Evolutionary conservation across 2,329 filamentous ascomycete species (phyloP).

Genomic region (Ascochyta fabae): DNA sequence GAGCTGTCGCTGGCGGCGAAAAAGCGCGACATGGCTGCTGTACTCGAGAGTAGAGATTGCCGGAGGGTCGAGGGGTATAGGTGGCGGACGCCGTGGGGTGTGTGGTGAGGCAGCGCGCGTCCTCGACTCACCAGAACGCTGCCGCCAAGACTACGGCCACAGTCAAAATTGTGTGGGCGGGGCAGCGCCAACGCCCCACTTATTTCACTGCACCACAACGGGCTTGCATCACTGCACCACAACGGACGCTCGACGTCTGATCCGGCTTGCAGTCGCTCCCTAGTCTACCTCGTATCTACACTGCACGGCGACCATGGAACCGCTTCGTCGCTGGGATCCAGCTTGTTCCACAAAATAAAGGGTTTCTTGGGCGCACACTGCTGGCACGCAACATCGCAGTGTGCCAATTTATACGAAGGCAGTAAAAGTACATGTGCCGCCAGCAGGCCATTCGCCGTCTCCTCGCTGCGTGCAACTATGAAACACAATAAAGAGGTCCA

Average conservation of each 20-base stretch:
- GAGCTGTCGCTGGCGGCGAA: constrained; percentile 97
- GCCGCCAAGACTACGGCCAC: constrained; percentile 18
- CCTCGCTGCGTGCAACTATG: constrained; percentile 8
- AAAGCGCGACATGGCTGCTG: constrained; percentile 74
- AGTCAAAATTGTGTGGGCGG: constrained; percentile 18
- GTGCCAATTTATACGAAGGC: constrained; percentile 39
- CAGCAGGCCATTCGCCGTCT: constrained; percentile 5
- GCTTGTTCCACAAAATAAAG: not conserved
- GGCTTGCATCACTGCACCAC: too few relatives aligned
- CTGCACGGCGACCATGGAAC: not conserved
- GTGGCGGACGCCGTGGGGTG: constrained; percentile 29
- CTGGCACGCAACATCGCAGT: constrained; percentile 9
- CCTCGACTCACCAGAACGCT: constrained; percentile 21
- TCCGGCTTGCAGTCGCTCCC: not conserved
- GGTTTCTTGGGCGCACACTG: not conserved
- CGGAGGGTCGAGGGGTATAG: constrained; percentile 27
- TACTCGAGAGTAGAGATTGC: constrained; percentile 33
- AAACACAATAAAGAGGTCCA: constrained; percentile 12
- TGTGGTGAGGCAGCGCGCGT: constrained; percentile 12
- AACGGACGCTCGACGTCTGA: not conserved
- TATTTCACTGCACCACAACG: constrained; percentile 4
- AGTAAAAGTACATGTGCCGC: constrained; percentile 41
- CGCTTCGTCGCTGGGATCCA: not conserved
- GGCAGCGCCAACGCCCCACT: constrained; percentile 5
- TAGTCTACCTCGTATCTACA: not conserved